These are phyloP conservation scores for Allium fistulosum DNA, from an alignment of 106 monocot genomes.

Conservation along the genomic window DNA sequence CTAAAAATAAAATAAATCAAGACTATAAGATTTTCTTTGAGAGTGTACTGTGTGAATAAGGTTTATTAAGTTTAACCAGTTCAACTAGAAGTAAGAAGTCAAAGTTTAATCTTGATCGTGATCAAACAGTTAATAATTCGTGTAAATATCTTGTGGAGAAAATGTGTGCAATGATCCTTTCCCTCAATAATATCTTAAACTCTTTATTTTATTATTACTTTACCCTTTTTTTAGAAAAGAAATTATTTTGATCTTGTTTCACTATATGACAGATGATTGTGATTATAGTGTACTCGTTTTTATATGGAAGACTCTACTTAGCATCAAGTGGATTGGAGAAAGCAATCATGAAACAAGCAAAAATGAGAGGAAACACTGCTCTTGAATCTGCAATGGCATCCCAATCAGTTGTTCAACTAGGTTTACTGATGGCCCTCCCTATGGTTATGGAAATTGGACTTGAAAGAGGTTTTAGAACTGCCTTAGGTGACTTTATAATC, in stretches of 20 bases:
- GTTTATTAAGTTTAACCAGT: no score
- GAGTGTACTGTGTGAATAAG: no score
- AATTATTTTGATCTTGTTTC: neutral
- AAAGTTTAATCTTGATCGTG: no score
- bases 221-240: neutral
- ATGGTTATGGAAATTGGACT: constrained; percentile 99
- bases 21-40: no score
- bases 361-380: constrained; percentile 66
- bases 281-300: constrained; percentile 72
- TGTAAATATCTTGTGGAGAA: no score
- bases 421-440: constrained; percentile 84
- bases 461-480: constrained; percentile 88
- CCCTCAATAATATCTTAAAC: no score
- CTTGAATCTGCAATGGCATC: constrained; percentile 93
- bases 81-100: no score
- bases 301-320: constrained; percentile 85
- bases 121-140: no score
- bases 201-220: no score
- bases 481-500: constrained; percentile 83
- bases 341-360: constrained; percentile 78
- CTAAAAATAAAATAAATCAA: no score
- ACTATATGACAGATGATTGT: constrained; percentile 60
- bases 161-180: no score
- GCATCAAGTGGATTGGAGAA: constrained; percentile 79
- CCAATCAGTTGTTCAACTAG: constrained; percentile 86